Conservation (phyloP, 1,139 yeast species). For the Nakaseomyces delphensis region DNA sequence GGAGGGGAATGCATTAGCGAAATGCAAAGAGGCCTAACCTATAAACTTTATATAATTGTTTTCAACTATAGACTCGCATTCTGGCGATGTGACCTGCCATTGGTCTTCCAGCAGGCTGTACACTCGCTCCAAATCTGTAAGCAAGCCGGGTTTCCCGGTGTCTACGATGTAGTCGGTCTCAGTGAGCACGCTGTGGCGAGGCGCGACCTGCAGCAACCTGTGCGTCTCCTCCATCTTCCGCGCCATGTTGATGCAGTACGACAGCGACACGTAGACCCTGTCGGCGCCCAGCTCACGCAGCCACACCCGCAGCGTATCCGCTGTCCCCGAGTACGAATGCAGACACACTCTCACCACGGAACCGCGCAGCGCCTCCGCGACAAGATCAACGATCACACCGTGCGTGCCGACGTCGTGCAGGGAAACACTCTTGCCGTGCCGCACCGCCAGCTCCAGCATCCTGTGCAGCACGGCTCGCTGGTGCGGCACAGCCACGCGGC, state of each 20-base stretch:
- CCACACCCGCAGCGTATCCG: constrained; percentile 57
- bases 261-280: constrained; percentile 47
- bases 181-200: constrained; percentile 36
- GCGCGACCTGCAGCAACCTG: constrained; percentile 32
- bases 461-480: constrained; percentile 46
- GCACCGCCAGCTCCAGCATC: constrained; percentile 49
- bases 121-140: neutral
- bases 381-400: constrained; percentile 45
- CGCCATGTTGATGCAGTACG: constrained; percentile 46
- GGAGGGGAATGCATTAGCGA: no score
- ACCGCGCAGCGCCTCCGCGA: constrained; percentile 25
- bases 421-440: constrained; percentile 47
- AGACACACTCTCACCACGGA: constrained; percentile 40
- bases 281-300: constrained; percentile 25
- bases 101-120: neutral
- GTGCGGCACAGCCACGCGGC: constrained; percentile 52
- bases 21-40: neutral
- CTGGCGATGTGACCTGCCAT: neutral
- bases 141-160: constrained; percentile 10
- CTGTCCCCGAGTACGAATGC: constrained; percentile 83
- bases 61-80: neutral
- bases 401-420: constrained; percentile 81
- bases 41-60: neutral
- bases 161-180: constrained; percentile 45
- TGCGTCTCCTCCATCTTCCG: constrained; percentile 26